Base-by-base conservation (phyloP, 2,329 filamentous ascomycete species). In the Cytospora schulzeri region DNA sequence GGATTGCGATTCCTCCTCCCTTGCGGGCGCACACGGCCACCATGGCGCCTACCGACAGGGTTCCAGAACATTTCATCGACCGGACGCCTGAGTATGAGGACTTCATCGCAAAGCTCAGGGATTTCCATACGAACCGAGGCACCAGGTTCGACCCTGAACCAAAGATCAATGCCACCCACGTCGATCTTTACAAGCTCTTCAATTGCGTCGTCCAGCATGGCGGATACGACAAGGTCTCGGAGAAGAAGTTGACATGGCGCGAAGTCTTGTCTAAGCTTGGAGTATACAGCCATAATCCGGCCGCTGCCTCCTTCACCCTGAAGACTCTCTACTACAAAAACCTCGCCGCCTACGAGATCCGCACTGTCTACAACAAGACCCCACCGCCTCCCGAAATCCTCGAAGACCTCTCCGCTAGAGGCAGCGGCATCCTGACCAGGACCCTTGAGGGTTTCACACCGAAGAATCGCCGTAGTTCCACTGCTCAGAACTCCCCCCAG, bases 261-360 rank as follows among this genome's bases (percentile, higher is more conserved):
- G 88, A 87, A 70, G 84, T 96, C 71, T 91, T 90, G 15, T 83
- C 88, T 60, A 88, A 93, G 70, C 89, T 96, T 64, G 87, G 91
- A 57, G 85, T 93, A 68, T 87, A 87, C 72, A 88, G 88, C 63
- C 83, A 85, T 71, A 93, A 94, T 73, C 87, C 91, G 68, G 84
- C 92, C 8, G 91, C 92, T n/a, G 87, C 92, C 65, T 92, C 92
- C 17, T 96, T 96, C 77, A 85, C 90, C 65, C 81, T 96, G 63
- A 97, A 97, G 79, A 90, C 91, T 63, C 88, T 91, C 68, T 97
- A 95, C 79, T 96, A 96, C 81, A 93, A 92, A 76, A 92, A 94
- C 71, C 84, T 97, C 53, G 90, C 90, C 15, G 92, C 93, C 1
- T 97, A 91, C 76, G 93, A 96, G 77, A 95, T 96, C 72, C 86